Evolutionary conservation across 2,329 filamentous ascomycete species (phyloP).

Genomic region (Peltaster fructicola): DNA sequence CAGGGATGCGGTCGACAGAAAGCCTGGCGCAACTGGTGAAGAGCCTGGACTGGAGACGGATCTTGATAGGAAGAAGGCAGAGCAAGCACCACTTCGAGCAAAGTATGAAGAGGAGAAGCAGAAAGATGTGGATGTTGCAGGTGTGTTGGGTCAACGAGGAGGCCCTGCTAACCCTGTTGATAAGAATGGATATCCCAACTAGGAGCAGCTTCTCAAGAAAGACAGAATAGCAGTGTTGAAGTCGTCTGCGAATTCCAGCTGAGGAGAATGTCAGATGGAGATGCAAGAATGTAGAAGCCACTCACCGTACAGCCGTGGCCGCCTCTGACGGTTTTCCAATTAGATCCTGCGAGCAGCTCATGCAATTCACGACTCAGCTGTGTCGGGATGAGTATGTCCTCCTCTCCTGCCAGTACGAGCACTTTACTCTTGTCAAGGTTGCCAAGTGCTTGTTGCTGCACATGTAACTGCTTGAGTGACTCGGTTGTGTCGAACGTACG

Average conservation of each 20-base stretch:
- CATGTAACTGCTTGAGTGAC: constrained; percentile 6
- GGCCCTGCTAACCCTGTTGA: constrained; percentile 23
- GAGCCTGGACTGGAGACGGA: constrained; percentile 26
- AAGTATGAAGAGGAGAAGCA: constrained; percentile 22
- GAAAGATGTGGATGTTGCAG: constrained; percentile 22
- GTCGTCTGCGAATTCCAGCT: constrained; percentile 9
- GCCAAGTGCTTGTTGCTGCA: constrained; percentile 6
- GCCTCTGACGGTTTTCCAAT: constrained; percentile 9
- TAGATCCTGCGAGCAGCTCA: constrained; percentile 7
- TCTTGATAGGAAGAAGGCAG: constrained; percentile 33
- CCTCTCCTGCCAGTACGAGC: constrained; percentile 11
- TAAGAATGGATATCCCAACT: constrained; percentile 17
- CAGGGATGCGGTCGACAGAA: constrained; percentile 22
- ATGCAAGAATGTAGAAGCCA: constrained; percentile 1
- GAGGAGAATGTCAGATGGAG: constrained; percentile 1
- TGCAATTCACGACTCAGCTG: constrained; percentile 8
- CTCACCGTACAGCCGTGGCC: constrained; percentile 10
- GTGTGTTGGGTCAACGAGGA: constrained; percentile 27
- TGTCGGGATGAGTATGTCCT: constrained; percentile 11
- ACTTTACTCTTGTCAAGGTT: constrained; percentile 6
- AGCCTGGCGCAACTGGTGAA: constrained; percentile 20
- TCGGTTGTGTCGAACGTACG: constrained; percentile 8
- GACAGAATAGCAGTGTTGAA: constrained; percentile 8
- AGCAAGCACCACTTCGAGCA: constrained; percentile 27
- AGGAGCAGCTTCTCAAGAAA: constrained; percentile 6